phyloP scores from a whole-genome alignment of 2,329 filamentous ascomycete species.

The Plenodomus tracheiphilus region DNA sequence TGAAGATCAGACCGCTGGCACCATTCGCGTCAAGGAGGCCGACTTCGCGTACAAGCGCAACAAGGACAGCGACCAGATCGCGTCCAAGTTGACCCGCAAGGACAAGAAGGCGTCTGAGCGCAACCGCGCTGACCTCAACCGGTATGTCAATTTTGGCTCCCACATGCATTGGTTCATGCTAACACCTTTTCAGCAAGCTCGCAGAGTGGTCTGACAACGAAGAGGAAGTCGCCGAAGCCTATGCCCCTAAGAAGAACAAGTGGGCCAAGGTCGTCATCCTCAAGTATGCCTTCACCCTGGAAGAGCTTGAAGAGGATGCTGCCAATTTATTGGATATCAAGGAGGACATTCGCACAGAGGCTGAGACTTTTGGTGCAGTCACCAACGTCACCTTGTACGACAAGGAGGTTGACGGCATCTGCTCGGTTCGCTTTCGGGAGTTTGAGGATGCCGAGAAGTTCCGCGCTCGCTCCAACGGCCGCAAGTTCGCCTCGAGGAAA shows the following conservation, averaged over 20 bases:
- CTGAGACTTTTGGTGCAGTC: conserved; percentile 80
- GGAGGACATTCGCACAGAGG: conserved; percentile 90
- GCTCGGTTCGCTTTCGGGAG: conserved; percentile 79
- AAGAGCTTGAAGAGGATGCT: conserved; percentile 83
- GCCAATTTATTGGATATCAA: conserved; percentile 87
- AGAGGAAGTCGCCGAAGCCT: conserved; percentile 48
- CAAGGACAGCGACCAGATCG: conserved; percentile 60
- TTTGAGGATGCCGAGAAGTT: conserved; percentile 60
- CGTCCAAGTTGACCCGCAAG: conserved; percentile 58
- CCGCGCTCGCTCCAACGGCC: conserved; percentile 22
- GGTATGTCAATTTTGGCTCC: conserved; percentile 42
- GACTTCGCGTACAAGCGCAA: conserved; percentile 92
- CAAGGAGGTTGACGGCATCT: conserved; percentile 79
- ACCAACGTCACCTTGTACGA: conserved; percentile 93
- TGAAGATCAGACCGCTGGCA: conserved; percentile 48
- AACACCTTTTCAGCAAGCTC: conserved; percentile 65
- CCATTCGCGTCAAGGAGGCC: conserved; percentile 80
- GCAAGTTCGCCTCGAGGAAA: conserved; percentile 15
- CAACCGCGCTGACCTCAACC: conserved; percentile 85
- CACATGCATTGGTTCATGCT: conserved; percentile 1
- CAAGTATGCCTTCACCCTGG: conserved; percentile 88
- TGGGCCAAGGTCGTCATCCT: conserved; percentile 85
- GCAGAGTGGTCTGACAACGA: conserved; percentile 95
- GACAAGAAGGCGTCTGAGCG: conserved; percentile 90
- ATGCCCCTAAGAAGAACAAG: conserved; percentile 56